A percentile compares a stretch with the other conserved stretches of the same genome.
Conservation (phyloP, 495 filamentous ascomycete species). For the Beverwykella pulmonaria region DNA sequence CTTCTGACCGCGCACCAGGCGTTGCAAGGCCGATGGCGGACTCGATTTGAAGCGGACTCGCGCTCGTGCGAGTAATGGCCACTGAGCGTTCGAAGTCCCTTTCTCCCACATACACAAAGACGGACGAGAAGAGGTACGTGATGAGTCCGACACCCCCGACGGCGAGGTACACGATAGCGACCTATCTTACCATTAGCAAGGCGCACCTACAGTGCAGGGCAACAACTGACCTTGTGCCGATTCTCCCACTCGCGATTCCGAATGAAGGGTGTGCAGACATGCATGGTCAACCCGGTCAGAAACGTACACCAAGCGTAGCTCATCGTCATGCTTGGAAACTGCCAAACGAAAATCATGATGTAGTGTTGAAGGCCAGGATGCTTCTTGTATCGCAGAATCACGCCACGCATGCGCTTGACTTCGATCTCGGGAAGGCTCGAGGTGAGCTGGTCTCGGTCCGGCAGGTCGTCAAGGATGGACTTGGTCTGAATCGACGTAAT, state of each 20-base stretch:
- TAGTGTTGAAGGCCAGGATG: slow-evolving; percentile 28
- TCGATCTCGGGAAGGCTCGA: slow-evolving; percentile 18
- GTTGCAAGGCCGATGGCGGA: not conserved
- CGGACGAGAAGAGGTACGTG: slow-evolving; percentile 24
- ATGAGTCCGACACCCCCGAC: slow-evolving; percentile 22
- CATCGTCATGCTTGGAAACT: slow-evolving; percentile 34
- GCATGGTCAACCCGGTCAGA: slow-evolving; percentile 29
- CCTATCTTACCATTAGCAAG: slow-evolving; percentile 8
- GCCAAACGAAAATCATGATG: slow-evolving; percentile 36
- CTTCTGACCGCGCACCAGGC: not conserved
- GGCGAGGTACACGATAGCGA: slow-evolving; percentile 29
- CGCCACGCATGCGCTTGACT: slow-evolving; percentile 17
- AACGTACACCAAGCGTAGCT: slow-evolving; percentile 35
- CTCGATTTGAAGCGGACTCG: slow-evolving; percentile 4
- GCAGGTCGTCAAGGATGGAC: slow-evolving; percentile 32
- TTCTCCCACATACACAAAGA: slow-evolving; percentile 33
- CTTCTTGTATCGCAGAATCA: slow-evolving; percentile 29
- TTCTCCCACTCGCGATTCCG: slow-evolving; percentile 14
- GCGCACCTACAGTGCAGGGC: not conserved
- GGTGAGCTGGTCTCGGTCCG: slow-evolving; percentile 16
- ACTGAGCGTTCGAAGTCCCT: slow-evolving; percentile 25
- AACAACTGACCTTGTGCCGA: slow-evolving; percentile 8
- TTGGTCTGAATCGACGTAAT: slow-evolving; percentile 34
- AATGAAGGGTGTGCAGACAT: slow-evolving; percentile 32
- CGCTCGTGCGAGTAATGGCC: slow-evolving; percentile 12